Conservation (phyloP, 176 grass and related monocot genomes). For the Tuctoria greenei region DNA sequence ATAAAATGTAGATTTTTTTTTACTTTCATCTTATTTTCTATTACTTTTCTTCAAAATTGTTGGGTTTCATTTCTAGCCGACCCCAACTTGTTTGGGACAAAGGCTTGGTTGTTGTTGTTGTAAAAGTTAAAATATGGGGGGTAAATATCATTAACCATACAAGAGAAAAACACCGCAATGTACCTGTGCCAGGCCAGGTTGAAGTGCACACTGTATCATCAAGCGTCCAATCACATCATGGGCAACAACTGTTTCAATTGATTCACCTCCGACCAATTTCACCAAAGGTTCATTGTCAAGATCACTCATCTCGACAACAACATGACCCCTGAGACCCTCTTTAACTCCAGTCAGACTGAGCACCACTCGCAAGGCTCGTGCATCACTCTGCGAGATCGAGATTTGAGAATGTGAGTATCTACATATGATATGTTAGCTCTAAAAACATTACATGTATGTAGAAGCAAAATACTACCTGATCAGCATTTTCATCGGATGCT, state of each 20-base stretch:
- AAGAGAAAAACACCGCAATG: not conserved
- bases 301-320: constrained; percentile 98
- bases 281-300: constrained; percentile 99
- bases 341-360: constrained; percentile 90
- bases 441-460: constrained; percentile 10
- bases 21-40: too few relatives aligned
- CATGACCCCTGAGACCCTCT: constrained; percentile 87
- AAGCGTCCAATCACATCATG: constrained; percentile 98
- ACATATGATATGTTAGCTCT: not conserved
- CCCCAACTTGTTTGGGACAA: too few relatives aligned
- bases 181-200: constrained; percentile 98
- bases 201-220: constrained; percentile 99
- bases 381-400: constrained; percentile 73
- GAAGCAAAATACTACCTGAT: constrained; percentile 74
- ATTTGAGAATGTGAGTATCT: constrained; percentile 34
- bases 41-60: too few relatives aligned
- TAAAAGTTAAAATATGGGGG: not conserved
- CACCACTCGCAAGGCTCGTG: constrained; percentile 93
- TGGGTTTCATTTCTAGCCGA: too few relatives aligned
- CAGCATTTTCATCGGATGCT: constrained; percentile 97
- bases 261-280: constrained; percentile 90
- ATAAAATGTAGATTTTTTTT: too few relatives aligned
- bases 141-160: not conserved
- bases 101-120: too few relatives aligned
- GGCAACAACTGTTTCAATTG: constrained; percentile 96